phyloP scores from a whole-genome alignment of 495 filamentous ascomycete species.

The Astrocystis sublimbata region DNA sequence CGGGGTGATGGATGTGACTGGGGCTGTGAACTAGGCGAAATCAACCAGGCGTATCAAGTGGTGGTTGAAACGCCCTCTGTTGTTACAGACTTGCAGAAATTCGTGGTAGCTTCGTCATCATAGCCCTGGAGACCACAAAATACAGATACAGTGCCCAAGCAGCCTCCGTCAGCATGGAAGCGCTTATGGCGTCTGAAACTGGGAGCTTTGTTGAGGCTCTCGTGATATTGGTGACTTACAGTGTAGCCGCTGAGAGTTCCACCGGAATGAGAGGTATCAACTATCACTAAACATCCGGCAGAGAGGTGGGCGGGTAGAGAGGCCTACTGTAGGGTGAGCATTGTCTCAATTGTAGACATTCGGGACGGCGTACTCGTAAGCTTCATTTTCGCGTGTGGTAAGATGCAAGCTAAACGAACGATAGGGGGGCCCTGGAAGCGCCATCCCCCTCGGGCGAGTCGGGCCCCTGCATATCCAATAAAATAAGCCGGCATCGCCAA shows the following conservation, averaged over 20 bases:
- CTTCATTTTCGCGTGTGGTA: too few species aligned
- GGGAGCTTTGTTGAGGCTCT: too few species aligned
- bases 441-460: background rate
- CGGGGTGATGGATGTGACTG: background rate
- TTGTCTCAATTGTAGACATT: too few species aligned
- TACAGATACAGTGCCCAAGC: too few species aligned
- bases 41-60: conserved; percentile 8
- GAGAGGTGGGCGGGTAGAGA: too few species aligned
- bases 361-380: too few species aligned
- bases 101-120: conserved; percentile 1
- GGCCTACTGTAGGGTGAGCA: too few species aligned
- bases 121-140: background rate
- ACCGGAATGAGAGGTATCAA: too few species aligned
- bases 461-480: background rate
- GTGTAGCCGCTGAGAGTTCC: too few species aligned
- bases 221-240: too few species aligned
- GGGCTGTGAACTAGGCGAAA: conserved; percentile 1
- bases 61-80: conserved; percentile 8
- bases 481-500: background rate
- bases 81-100: conserved; percentile 14
- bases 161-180: background rate
- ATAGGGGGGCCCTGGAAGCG: background rate
- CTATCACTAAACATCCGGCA: too few species aligned
- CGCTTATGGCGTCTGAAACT: background rate
- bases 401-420: background rate